Percentiles rank a stretch among this genome's conserved stretches.
Conservation (phyloP, 768 basidiomycete species). For the Coprinopsis cinerea region DNA sequence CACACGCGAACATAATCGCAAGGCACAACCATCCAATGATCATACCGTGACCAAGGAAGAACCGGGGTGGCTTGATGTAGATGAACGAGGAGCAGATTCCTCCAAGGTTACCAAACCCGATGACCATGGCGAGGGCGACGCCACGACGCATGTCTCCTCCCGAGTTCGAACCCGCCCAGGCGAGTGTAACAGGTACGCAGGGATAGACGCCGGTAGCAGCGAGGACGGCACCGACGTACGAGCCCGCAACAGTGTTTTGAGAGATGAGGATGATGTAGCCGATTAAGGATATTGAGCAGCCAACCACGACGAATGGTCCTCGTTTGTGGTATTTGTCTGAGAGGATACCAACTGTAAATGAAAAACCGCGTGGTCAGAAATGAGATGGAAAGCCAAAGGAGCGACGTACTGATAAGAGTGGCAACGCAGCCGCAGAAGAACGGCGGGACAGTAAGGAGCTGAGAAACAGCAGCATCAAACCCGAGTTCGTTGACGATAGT, state of each 20-base stretch:
- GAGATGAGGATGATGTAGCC: slow-evolving; percentile 49
- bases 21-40: slow-evolving; percentile 30
- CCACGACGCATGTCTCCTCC: slow-evolving; percentile 51
- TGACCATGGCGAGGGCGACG: slow-evolving; percentile 45
- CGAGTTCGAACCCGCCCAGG: slow-evolving; percentile 50
- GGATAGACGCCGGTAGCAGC: slow-evolving; percentile 49
- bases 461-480: slow-evolving; percentile 42
- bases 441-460: slow-evolving; percentile 45
- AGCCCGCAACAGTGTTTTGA: slow-evolving; percentile 25
- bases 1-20: slow-evolving; percentile 31
- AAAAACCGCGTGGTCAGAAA: not conserved
- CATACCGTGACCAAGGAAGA: slow-evolving; percentile 32
- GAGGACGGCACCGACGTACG: slow-evolving; percentile 43
- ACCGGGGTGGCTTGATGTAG: slow-evolving; percentile 31
- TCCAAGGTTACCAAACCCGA: slow-evolving; percentile 53
- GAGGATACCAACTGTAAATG: slow-evolving; percentile 25
- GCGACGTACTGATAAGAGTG: slow-evolving; percentile 28
- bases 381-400: not conserved
- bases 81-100: slow-evolving; percentile 37
- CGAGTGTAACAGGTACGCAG: slow-evolving; percentile 38
- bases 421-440: slow-evolving; percentile 39
- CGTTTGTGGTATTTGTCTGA: slow-evolving; percentile 36
- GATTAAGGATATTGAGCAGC: slow-evolving; percentile 36
- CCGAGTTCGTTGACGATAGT: slow-evolving; percentile 45
- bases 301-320: slow-evolving; percentile 43